A percentile compares a stretch with the other conserved stretches of the same genome.
phyloP scores from a whole-genome alignment of 371 early-diverging fungal species.

The Mortierella polycephala region DNA sequence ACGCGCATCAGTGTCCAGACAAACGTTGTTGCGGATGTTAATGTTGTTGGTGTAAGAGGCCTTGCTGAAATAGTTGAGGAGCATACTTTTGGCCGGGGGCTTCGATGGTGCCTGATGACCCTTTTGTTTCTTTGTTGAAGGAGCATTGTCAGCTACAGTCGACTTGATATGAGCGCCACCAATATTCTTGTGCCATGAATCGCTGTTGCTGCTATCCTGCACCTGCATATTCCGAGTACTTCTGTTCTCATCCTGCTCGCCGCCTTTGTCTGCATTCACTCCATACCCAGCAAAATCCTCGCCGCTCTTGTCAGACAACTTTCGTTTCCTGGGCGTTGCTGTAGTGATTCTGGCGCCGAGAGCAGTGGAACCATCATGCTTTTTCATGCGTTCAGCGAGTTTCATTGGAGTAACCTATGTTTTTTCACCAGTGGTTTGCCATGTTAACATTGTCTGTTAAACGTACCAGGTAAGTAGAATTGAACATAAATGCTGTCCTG shows the following conservation, averaged over 20 bases:
- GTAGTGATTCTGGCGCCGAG: background rate
- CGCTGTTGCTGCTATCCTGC: background rate
- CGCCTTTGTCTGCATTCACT: background rate
- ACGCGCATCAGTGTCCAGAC: background rate
- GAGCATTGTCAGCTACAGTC: background rate
- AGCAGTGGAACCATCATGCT: conserved; percentile 11
- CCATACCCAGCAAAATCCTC: conserved; percentile 22
- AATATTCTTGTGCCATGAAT: background rate
- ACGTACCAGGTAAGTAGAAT: background rate
- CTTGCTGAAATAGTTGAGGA: conserved; percentile 18
- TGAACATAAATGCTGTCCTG: background rate
- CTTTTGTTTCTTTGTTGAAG: conserved; percentile 31
- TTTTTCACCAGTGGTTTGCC: background rate
- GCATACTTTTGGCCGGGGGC: background rate
- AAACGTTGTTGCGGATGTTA: background rate
- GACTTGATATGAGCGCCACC: background rate
- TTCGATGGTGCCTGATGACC: background rate
- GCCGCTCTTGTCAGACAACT: background rate
- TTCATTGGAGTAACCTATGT: background rate
- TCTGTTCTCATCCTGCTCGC: conserved; percentile 22
- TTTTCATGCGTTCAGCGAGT: conserved; percentile 29
- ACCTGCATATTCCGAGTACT: background rate
- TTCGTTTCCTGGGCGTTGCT: conserved; percentile 17
- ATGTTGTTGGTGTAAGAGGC: background rate
- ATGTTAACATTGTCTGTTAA: background rate